Evolutionary conservation across 2,329 filamentous ascomycete species (phyloP).

Genomic region (Microascus cirrosus): DNA sequence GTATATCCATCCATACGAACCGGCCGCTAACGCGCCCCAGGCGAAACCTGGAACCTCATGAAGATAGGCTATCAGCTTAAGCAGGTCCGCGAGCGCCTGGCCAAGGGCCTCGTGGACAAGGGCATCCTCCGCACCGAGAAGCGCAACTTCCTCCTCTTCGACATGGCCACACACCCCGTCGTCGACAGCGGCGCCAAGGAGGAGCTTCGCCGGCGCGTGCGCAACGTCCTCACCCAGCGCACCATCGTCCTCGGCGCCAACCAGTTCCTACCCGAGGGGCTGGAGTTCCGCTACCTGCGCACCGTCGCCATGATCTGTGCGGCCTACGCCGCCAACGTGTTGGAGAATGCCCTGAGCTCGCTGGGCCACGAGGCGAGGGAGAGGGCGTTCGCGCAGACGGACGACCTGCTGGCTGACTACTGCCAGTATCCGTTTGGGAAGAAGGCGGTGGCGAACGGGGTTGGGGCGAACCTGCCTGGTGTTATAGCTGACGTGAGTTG

Average conservation of each 20-base stretch:
- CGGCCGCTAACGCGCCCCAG: constrained; percentile 30
- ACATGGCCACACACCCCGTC: constrained; percentile 98
- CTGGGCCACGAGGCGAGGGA: constrained; percentile 91
- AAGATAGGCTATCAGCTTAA: constrained; percentile 99
- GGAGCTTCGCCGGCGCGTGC: constrained; percentile 85
- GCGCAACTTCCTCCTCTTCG: constrained; percentile 97
- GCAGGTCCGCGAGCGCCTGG: constrained; percentile 93
- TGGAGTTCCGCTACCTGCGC: constrained; percentile 86
- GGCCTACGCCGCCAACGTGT: constrained; percentile 92
- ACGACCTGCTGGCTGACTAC: constrained; percentile 90
- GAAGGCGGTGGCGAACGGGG: constrained; percentile 67
- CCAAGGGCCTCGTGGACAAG: constrained; percentile 97
- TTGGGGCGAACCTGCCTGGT: constrained; percentile 85
- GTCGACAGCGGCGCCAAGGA: constrained; percentile 95
- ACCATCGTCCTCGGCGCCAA: constrained; percentile 81
- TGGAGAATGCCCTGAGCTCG: constrained; percentile 93
- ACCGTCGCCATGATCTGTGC: constrained; percentile 96
- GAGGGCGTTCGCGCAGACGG: constrained; percentile 90
- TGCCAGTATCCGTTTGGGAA: constrained; percentile 94
- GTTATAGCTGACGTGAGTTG: constrained; percentile 60
- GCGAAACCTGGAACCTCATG: constrained; percentile 99
- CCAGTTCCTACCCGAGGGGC: constrained; percentile 84
- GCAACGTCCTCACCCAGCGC: constrained; percentile 84
- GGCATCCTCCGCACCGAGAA: constrained; percentile 97
- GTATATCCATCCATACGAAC: background rate